Base-by-base conservation (phyloP, 495 filamentous ascomycete genomes). In the Hypoxylon subgilvum region DNA sequence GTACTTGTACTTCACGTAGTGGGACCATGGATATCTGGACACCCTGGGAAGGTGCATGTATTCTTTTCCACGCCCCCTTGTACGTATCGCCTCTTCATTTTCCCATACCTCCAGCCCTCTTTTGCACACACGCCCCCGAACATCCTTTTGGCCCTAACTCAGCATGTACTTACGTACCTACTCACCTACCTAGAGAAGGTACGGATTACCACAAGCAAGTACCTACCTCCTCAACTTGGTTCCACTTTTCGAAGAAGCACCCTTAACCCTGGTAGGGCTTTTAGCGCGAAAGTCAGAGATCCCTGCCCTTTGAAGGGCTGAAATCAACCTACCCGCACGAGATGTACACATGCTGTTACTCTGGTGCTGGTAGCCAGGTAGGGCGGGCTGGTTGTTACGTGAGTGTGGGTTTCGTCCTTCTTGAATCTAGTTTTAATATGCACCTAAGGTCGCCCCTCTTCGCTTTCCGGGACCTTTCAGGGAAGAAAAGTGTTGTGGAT, bases 371-470 rank as follows among this genome's bases (percentile, higher is more conserved):
- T n/a, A n/a, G n/a, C n/a, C n/a, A 49, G 30, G 50, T 61, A 61
- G 46, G 51, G 58, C 51, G 32, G 31, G 56, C 38, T n/a, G n/a
- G n/a, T 63, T 17, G 46, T 51, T 55, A 61, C 50, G 52, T 52
- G 54, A 45, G 43, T 57, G 45, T 52, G 51, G 52, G 59, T 49
- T 58, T 58, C 38, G 42, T 58, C 50, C 27, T 63, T 58, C 52
- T 58, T 32, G 49, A 59, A 64, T 64, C 53, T 64, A 50, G 54
- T 64, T 63, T 63, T 64, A 57, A 64, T 64, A 64, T 64, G 61
- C 50, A 64, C 49, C 60, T 63, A 57, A 58, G n/a, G 28, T 64
- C 61, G 61, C 61, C 61, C 61, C 61, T 59, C 54, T 55, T 51
- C 43, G 35, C 34, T 42, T 55, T 55, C 44, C 36, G 19, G 61